These are phyloP conservation scores for Phaeosphaeria sp. DNA, from an alignment of 2,329 filamentous ascomycete genomes.

Conservation along the genomic window DNA sequence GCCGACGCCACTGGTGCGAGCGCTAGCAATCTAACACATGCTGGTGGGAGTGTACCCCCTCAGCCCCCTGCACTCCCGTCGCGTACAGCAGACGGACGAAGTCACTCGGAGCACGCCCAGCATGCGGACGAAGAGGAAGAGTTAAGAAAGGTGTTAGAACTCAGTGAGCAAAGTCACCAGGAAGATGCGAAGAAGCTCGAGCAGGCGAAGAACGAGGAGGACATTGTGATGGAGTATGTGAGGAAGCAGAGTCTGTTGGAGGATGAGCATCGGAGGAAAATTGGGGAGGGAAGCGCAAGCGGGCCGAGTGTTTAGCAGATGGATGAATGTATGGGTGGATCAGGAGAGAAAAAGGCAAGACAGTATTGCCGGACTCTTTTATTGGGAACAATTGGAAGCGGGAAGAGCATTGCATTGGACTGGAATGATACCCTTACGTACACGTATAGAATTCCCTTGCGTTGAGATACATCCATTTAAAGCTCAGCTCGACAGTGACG, in stretches of 20 bases:
- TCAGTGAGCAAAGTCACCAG: conserved; percentile 36
- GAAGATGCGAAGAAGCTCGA: conserved; percentile 51
- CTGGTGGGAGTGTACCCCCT: too few species aligned
- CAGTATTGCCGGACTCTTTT: too few species aligned
- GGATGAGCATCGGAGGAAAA: conserved; percentile 43
- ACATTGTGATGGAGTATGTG: conserved; percentile 77
- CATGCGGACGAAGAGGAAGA: conserved; percentile 27
- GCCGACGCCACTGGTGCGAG: conserved; percentile 11
- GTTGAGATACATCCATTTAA: too few species aligned
- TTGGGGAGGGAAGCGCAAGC: conserved; percentile 18
- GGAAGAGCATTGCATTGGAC: not conserved
- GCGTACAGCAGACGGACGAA: too few species aligned
- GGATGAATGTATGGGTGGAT: too few species aligned
- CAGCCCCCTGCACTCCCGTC: too few species aligned
- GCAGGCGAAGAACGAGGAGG: conserved; percentile 66
- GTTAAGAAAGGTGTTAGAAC: conserved; percentile 34
- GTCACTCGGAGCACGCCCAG: not conserved
- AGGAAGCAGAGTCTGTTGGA: conserved; percentile 79
- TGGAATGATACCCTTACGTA: not conserved
- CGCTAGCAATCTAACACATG: too few species aligned
- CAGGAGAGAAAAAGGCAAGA: too few species aligned
- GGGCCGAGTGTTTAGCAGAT: not conserved
- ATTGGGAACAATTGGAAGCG: too few species aligned
- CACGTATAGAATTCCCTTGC: not conserved
- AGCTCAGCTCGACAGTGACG: too few species aligned